A percentile compares a stretch with the other conserved stretches of the same genome.
phyloP scores from a whole-genome alignment of 106 monocot species.

The Xerophyta viscosa region DNA sequence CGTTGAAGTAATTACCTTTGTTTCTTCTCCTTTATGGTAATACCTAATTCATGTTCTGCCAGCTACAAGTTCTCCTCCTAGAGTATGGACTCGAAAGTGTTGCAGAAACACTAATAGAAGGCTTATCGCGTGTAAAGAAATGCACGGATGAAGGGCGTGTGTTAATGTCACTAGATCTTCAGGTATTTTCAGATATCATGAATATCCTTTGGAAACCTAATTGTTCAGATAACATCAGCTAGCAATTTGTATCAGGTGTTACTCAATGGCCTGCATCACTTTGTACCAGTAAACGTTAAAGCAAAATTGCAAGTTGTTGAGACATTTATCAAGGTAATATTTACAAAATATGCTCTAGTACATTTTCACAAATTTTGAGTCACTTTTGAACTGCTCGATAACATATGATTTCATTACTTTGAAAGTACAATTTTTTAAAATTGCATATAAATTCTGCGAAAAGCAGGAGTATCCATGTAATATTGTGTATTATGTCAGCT shows the following conservation, averaged over 20 bases:
- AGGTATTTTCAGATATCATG: too few relatives aligned
- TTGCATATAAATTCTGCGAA: too few relatives aligned
- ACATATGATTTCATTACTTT: too few relatives aligned
- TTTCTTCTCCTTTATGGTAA: too few relatives aligned
- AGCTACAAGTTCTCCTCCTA: conserved; percentile 83
- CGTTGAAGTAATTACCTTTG: too few relatives aligned
- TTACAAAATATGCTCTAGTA: too few relatives aligned
- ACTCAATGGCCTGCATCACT: conserved; percentile 85
- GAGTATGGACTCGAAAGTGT: conserved; percentile 82
- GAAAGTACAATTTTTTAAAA: too few relatives aligned
- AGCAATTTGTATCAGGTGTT: conserved; percentile 42
- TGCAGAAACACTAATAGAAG: conserved; percentile 81
- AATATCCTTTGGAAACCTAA: too few relatives aligned
- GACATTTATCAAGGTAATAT: conserved; percentile 78
- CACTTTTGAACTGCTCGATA: too few relatives aligned
- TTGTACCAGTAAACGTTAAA: conserved; percentile 62
- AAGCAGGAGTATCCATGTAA: too few relatives aligned
- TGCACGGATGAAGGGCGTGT: conserved; percentile 97
- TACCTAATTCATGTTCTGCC: neutral
- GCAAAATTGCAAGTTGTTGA: conserved; percentile 84
- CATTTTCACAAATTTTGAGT: too few relatives aligned
- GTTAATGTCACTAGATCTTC: conserved; percentile 93
- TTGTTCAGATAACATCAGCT: neutral
- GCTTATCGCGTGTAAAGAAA: conserved; percentile 84
- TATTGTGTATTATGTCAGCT: too few relatives aligned